These are phyloP conservation scores for Lactarius psammicola DNA, from an alignment of 768 basidiomycete species.

Conservation along the genomic window DNA sequence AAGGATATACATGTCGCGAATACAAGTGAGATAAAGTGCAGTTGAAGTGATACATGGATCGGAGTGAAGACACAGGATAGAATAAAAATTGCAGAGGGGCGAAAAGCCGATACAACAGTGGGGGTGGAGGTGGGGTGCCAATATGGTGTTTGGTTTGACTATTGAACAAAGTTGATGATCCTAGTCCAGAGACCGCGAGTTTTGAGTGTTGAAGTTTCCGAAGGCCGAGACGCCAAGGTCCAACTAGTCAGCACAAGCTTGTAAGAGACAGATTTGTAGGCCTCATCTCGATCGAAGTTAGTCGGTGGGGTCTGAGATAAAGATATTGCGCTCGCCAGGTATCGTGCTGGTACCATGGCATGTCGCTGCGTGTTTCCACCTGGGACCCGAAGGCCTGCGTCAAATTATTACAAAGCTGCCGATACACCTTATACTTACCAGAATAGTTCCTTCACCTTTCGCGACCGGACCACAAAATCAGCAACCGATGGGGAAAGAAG, in stretches of 20 bases:
- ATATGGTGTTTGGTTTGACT: constrained; percentile 2
- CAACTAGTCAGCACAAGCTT: not conserved
- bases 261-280: not conserved
- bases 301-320: constrained; percentile 47
- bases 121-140: not conserved
- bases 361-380: constrained; percentile 82
- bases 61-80: not conserved
- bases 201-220: not conserved
- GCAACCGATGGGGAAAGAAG: not conserved
- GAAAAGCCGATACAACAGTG: not conserved
- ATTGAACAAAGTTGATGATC: not conserved
- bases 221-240: not conserved
- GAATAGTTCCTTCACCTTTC: constrained; percentile 67
- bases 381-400: constrained; percentile 29
- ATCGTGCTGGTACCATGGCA: constrained; percentile 65
- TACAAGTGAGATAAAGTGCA: constrained; percentile 3
- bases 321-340: constrained; percentile 56
- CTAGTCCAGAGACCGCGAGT: constrained; percentile 2
- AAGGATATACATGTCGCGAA: not conserved
- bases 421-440: constrained; percentile 51
- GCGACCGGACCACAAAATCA: not conserved
- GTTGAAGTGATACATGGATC: not conserved
- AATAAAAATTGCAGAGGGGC: not conserved
- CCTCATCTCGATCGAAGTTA: constrained; percentile 12
- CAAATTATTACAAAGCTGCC: not conserved